phyloP scores from a whole-genome alignment of 768 basidiomycete species.

The Phylloporus rhodoxanthus region DNA sequence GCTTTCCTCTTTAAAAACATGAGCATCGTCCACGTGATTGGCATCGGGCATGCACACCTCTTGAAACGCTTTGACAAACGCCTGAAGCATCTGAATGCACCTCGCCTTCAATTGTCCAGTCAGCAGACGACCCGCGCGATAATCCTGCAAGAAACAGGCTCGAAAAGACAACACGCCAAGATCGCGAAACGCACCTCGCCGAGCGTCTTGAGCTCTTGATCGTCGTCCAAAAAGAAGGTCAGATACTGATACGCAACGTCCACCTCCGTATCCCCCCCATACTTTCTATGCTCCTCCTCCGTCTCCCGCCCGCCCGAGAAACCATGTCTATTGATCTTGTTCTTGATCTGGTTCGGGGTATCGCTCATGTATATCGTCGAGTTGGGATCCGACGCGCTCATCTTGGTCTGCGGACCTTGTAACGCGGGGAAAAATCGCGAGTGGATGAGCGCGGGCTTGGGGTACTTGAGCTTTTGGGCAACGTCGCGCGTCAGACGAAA shows the following conservation, averaged over 20 bases:
- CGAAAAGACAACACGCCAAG: background rate
- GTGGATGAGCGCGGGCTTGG: slow-evolving; percentile 88
- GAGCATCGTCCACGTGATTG: background rate
- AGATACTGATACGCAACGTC: slow-evolving; percentile 96
- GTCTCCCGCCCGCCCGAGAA: slow-evolving; percentile 95
- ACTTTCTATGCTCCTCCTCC: slow-evolving; percentile 85
- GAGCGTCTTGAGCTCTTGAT: slow-evolving; percentile 73
- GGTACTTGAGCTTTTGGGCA: slow-evolving; percentile 90
- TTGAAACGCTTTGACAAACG: slow-evolving; percentile 84
- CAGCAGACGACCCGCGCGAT: slow-evolving; percentile 79
- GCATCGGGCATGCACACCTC: slow-evolving; percentile 40
- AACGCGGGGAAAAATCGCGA: slow-evolving; percentile 98
- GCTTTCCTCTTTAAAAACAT: slow-evolving; percentile 57
- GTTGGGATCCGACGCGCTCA: slow-evolving; percentile 94
- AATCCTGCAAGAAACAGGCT: slow-evolving; percentile 55
- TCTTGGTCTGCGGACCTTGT: slow-evolving; percentile 97
- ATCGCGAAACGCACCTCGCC: slow-evolving; percentile 49
- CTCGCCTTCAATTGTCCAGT: slow-evolving; percentile 88
- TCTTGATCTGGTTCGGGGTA: slow-evolving; percentile 88
- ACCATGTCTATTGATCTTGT: slow-evolving; percentile 93
- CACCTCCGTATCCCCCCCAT: slow-evolving; percentile 90
- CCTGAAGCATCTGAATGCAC: slow-evolving; percentile 79
- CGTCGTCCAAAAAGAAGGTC: slow-evolving; percentile 92
- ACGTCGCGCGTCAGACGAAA: slow-evolving; percentile 97
- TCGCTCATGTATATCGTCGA: slow-evolving; percentile 97